These are phyloP conservation scores for Yarrowia osloensis DNA, from an alignment of 805 yeast species.

Conservation along the genomic window DNA sequence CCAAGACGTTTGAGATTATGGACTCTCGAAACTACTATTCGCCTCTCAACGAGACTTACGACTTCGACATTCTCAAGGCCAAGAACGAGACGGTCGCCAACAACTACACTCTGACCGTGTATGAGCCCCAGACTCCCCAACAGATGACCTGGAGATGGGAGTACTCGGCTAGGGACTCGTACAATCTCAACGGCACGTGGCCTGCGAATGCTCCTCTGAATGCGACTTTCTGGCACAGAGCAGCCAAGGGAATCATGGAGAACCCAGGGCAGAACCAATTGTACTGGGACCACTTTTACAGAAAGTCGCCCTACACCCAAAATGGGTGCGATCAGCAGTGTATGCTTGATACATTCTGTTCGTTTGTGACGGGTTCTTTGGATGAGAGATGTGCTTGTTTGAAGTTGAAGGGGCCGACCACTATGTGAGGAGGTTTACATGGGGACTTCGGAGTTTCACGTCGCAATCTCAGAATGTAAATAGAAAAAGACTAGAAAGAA, in stretches of 20 bases:
- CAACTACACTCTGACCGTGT: background rate
- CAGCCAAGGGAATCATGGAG: background rate
- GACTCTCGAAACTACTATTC: slow-evolving; percentile 62
- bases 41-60: slow-evolving; percentile 55
- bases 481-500: background rate
- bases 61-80: slow-evolving; percentile 1
- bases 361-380: background rate
- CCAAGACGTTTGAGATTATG: slow-evolving; percentile 59
- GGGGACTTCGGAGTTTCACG: no score
- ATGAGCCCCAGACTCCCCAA: slow-evolving; percentile 32
- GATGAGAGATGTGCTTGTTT: background rate
- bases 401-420: background rate
- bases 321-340: background rate
- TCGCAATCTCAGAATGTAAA: background rate
- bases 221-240: slow-evolving; percentile 65
- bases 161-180: slow-evolving; percentile 46
- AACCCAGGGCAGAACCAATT: background rate
- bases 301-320: slow-evolving; percentile 6
- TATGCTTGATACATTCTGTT: background rate
- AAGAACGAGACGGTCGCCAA: background rate
- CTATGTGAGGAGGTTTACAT: no score
- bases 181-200: slow-evolving; percentile 60
- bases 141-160: slow-evolving; percentile 57
- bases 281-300: background rate
- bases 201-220: slow-evolving; percentile 62